phyloP scores from a whole-genome alignment of 768 basidiomycete genomes.

The Russula dissimulans region DNA sequence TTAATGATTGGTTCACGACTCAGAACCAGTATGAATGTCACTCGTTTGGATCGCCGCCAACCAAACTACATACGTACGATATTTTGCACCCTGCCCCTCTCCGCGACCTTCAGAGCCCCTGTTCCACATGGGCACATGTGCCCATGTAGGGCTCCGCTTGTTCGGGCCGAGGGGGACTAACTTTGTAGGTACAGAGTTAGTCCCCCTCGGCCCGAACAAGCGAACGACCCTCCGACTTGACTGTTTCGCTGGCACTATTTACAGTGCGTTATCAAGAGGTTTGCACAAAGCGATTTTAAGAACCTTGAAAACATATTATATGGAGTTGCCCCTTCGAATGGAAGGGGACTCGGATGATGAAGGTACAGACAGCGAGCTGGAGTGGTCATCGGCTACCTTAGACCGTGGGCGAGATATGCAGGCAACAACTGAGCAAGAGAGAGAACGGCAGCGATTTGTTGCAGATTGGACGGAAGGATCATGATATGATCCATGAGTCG shows the following conservation, averaged over 20 bases:
- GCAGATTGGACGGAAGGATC: too few relatives aligned
- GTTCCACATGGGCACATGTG: background rate
- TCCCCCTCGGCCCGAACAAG: background rate
- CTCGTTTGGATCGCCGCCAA: background rate
- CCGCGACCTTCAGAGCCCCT: background rate
- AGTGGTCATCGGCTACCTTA: too few relatives aligned
- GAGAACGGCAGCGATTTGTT: too few relatives aligned
- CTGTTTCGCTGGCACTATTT: background rate
- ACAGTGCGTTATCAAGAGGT: background rate
- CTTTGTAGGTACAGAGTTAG: too few relatives aligned
- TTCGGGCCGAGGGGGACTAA: too few relatives aligned
- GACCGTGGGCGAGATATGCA: too few relatives aligned
- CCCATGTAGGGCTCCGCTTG: too few relatives aligned
- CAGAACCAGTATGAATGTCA: background rate
- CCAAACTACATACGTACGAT: background rate
- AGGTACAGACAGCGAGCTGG: too few relatives aligned
- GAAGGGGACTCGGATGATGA: background rate
- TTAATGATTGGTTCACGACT: background rate
- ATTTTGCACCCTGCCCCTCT: background rate
- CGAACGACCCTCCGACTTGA: background rate
- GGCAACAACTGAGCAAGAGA: too few relatives aligned
- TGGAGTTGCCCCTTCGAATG: background rate
- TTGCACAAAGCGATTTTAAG: background rate
- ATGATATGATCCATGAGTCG: too few relatives aligned
- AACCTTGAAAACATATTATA: background rate